phyloP scores from a whole-genome alignment of 169 alveolate genomes.

The Cryptosporidium andersoni region DNA sequence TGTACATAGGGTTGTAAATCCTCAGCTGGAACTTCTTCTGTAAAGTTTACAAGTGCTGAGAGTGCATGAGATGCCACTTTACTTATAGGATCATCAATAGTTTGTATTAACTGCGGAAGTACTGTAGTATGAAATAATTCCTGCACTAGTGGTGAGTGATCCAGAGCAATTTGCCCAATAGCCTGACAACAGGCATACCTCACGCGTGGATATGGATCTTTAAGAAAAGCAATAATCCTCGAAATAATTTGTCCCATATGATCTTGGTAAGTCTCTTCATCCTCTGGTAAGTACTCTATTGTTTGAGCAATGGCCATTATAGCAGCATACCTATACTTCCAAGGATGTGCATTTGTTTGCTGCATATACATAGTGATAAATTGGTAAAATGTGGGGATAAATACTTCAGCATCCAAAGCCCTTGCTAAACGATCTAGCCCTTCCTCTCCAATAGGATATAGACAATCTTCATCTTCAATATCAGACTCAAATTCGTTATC shows the following conservation, averaged over 20 bases:
- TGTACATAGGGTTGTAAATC: slow-evolving; percentile 83
- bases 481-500: slow-evolving; percentile 81
- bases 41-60: slow-evolving; percentile 89
- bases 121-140: slow-evolving; percentile 72
- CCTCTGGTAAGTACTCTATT: slow-evolving; percentile 84
- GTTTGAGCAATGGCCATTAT: slow-evolving; percentile 88
- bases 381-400: slow-evolving; percentile 80
- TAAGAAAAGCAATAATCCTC: slow-evolving; percentile 80
- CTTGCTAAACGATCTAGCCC: slow-evolving; percentile 85
- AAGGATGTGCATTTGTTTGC: slow-evolving; percentile 79
- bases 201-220: slow-evolving; percentile 87
- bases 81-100: slow-evolving; percentile 84
- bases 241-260: slow-evolving; percentile 81
- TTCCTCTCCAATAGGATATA: slow-evolving; percentile 86
- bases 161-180: slow-evolving; percentile 89
- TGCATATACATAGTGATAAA: slow-evolving; percentile 79
- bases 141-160: slow-evolving; percentile 89
- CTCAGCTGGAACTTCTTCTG: slow-evolving; percentile 87
- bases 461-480: slow-evolving; percentile 81
- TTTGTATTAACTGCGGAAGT: slow-evolving; percentile 82
- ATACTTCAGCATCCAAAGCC: slow-evolving; percentile 82
- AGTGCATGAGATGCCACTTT: slow-evolving; percentile 90
- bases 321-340: slow-evolving; percentile 87
- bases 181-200: slow-evolving; percentile 92
- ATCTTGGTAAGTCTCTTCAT: slow-evolving; percentile 81